A percentile compares a stretch with the other conserved stretches of the same genome.
Conservation (phyloP, 176 grass and related monocot genomes). For the Lolium perenne region DNA sequence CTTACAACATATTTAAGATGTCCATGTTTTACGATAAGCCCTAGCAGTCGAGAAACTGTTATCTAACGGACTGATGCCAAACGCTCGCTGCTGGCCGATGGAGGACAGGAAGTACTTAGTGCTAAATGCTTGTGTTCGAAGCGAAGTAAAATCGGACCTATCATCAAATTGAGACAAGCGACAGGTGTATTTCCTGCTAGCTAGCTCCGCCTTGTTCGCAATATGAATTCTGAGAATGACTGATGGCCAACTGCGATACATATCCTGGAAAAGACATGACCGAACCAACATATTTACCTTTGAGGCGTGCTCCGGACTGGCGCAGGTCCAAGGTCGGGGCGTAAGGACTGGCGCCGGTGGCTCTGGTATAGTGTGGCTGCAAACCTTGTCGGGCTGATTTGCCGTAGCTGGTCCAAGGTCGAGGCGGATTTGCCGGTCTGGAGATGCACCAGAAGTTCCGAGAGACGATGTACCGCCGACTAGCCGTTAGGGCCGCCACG, state of each 20-base stretch:
- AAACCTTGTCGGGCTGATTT: too few relatives aligned
- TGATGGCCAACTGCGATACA: not conserved
- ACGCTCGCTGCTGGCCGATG: slow-evolving; percentile 52
- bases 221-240: slow-evolving; percentile 33
- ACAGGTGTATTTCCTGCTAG: slow-evolving; percentile 7
- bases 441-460: too few relatives aligned
- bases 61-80: slow-evolving; percentile 49
- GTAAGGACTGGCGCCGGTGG: too few relatives aligned
- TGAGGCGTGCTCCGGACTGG: too few relatives aligned
- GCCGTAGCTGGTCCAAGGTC: too few relatives aligned
- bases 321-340: too few relatives aligned
- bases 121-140: slow-evolving; percentile 65
- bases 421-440: too few relatives aligned
- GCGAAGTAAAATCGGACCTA: slow-evolving; percentile 48
- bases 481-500: too few relatives aligned
- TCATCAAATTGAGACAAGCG: slow-evolving; percentile 44
- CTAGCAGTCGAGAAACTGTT: slow-evolving; percentile 29
- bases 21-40: not conserved
- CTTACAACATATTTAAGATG: slow-evolving; percentile 5
- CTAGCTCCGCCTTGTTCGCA: not conserved
- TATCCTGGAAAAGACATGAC: not conserved
- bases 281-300: not conserved
- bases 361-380: too few relatives aligned
- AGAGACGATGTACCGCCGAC: too few relatives aligned
- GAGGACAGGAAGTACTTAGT: slow-evolving; percentile 34